A percentile compares a stretch with the other conserved stretches of the same genome.
Conservation (phyloP, 2,329 filamentous ascomycete genomes). For the Ilyonectria robusta region DNA sequence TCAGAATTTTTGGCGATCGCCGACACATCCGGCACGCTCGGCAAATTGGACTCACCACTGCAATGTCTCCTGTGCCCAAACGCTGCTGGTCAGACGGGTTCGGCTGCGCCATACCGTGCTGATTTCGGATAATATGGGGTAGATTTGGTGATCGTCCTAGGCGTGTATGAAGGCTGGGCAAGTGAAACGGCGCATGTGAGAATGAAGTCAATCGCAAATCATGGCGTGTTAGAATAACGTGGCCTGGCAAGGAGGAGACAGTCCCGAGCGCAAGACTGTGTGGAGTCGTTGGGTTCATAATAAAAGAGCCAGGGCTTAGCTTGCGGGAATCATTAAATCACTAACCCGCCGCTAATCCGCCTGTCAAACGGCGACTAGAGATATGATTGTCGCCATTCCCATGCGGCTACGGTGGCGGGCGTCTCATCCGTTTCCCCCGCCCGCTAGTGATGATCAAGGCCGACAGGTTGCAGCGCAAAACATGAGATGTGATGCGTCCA, state of each 20-base stretch:
- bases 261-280: background rate
- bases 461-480: slow-evolving; percentile 7
- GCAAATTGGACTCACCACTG: slow-evolving; percentile 47
- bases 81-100: background rate
- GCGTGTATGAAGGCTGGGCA: background rate
- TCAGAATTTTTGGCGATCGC: background rate
- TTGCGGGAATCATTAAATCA: background rate
- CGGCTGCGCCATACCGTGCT: slow-evolving; percentile 5
- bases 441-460: slow-evolving; percentile 14
- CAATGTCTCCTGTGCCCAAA: slow-evolving; percentile 30
- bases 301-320: background rate
- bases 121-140: background rate
- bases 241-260: background rate
- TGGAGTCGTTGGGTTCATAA: background rate
- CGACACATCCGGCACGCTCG: background rate
- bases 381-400: background rate
- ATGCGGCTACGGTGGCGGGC: background rate
- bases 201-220: background rate
- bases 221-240: background rate
- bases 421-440: background rate
- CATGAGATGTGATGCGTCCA: no score
- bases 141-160: background rate
- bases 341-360: background rate
- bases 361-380: background rate
- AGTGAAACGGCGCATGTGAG: background rate